Evolutionary conservation across 2,329 filamentous ascomycete genomes (phyloP), one percentile per base, ranked within the genome.

Genomic region (Fusarium xyrophilum): DNA sequence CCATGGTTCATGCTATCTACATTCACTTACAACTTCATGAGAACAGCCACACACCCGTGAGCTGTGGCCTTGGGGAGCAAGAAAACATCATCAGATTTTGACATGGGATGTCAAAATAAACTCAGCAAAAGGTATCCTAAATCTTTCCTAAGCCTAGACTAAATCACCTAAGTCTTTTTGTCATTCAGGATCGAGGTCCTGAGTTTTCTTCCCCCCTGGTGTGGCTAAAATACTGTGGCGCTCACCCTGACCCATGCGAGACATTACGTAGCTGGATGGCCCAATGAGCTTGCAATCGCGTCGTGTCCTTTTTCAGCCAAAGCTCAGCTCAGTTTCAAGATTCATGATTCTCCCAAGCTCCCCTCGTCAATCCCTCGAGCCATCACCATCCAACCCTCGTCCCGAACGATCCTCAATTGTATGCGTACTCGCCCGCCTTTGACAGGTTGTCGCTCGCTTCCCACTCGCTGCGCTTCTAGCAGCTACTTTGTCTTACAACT

Each of bases 281-380:
- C 73, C 73, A 75, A 75, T 75, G 50, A 75, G 69, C 73, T 62
- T 71, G 63, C 73, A 72, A 72, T 72, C 73, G 73, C 73, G 73
- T 75, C 73, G 73, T 75, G 73, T 75, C 73, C 73, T 75, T 73
- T 75, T 74, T 74, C 69, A 52, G 60, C 60, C 67, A 57, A 57
- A 69, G 50, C 42, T 60, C 51, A 67, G 64, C 42, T 60, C 51
- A 67, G 65, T 65, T 56, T 65, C 56, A 58, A 72, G 67, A 69
- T 71, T 71, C 68, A 71, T 69, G 68, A 65, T 69, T 58, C 48
- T 62, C 63, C 14, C 28, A 60, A 72, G 63, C 68, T 72, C 70
- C 62, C 62, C 66, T 70, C 70, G 65, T 60, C 55, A 71, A 68
- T 62, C 55, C 17, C 50, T 64, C 58, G 56, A 54, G 52, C 63